Base-by-base conservation (phyloP, 192 early-diverging fungal species). In the Entomortierella parvispora region DNA sequence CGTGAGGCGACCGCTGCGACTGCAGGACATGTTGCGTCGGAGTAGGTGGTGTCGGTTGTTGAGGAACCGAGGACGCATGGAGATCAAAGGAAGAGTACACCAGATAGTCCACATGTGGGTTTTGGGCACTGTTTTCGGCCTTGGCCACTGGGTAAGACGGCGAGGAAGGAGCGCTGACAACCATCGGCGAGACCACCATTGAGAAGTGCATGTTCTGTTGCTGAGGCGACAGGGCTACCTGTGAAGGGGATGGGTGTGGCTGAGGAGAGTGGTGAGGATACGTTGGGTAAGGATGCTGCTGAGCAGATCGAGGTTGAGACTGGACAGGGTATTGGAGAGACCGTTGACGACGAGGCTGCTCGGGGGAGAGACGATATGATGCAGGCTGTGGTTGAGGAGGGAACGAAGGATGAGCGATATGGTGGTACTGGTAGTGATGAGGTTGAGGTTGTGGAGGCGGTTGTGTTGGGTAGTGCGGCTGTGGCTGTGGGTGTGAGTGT, bases 151-250 rank as follows among this genome's bases (percentile, higher is more conserved):
- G 15, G 34, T 57, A 72, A 2, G 70, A 65, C 9, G 70, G 62
- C 20, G 70, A 72, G 11, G 70, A 52, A 32, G 70, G 62, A 2
- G 54, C 29, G n/a, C 61, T 40, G 28, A 72, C 62, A 29, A 65
- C 44, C 70, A 72, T 72, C 3, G 70, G 62, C 25, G 70, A 72
- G 11, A 62, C 45, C 31, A 63, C 47, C 47, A 72, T 54, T 0
- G 55, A 28, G 40, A 62, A 72, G 23, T 72, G 70, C 70, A 72
- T 72, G 15, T 5, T 23, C 11, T 65, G 62, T 49, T 62, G 60
- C 29, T 64, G 70, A 33, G 61, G 26, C 22, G 54, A 42, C n/a
- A 29, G 32, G 28, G 44, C 2, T 15, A 33, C 7, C 44, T 64
- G 50, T 17, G 40, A 32, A 2, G 43, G 54, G 52, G 33, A 23